Base-by-base conservation (phyloP, 2,329 filamentous ascomycete genomes). In the Aspergillus awamori region DNA sequence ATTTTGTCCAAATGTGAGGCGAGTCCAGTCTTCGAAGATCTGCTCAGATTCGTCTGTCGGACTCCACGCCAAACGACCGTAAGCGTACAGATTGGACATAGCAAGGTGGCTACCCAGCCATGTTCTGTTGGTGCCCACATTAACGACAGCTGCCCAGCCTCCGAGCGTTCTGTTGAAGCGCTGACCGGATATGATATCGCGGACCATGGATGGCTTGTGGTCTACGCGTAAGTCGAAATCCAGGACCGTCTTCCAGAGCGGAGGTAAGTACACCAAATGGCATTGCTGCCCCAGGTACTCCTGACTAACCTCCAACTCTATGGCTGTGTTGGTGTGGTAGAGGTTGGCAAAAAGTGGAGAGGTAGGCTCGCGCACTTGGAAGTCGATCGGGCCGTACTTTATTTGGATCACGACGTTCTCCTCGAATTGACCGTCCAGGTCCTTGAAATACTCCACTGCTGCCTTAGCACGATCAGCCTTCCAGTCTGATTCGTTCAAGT, bases 331-430 rank as follows among this genome's bases (percentile, higher is more conserved):
- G 0, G 81, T 84, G 4, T 82, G 71, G 43, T 67, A 71, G 6
- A 85, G 67, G 49, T 83, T 79, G 5, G 80, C 82, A 63, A 91
- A 90, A 1, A 92, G 75, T 0, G 89, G 88, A 4, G 85, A 89
- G 1, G 82, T 75, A 1, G 89, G 86, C 71, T 91, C 89, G 38
- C 89, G 84, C 10, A 90, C 86, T 68, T 91, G 89, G 73, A 91
- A 91, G 69, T 91, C 89, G 61, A 91, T 91, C 0, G 89, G 88
- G 0, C 89, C 89, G 63, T 88, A 90, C 73, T 91, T 92, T 74
- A 91, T 87, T 70, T 92, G 89, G 2, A 91, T 81, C 0, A 91
- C 81, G 0, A 91, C 88, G 51, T 91, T 91, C 49, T 88, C 85
- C 22, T 88, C 86, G 59, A 91, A 91, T 61, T 87, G 72, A 5